These are phyloP conservation scores for Murraya paniculata DNA, from an alignment of 345 rosid genomes.

Conservation along the genomic window DNA sequence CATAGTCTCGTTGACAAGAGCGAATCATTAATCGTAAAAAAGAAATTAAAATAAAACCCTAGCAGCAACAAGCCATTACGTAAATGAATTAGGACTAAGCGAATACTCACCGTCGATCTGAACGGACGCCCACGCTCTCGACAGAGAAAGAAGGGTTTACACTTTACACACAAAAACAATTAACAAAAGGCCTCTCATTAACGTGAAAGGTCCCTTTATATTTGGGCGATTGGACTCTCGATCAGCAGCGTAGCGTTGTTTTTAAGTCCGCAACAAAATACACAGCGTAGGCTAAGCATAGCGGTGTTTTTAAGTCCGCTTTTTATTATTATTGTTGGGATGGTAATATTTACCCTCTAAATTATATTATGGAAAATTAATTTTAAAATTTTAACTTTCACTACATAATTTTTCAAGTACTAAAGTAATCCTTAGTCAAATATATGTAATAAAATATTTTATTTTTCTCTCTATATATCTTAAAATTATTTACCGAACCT, in stretches of 20 bases:
- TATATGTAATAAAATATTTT: too few relatives aligned
- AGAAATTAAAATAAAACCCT: not conserved
- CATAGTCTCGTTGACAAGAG: not conserved
- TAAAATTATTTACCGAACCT: too few relatives aligned
- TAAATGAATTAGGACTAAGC: not conserved
- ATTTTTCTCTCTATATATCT: too few relatives aligned
- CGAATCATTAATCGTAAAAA: not conserved
- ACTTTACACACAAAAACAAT: not conserved
- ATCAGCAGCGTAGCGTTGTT: slow-evolving; percentile 23
- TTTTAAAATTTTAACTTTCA: too few relatives aligned
- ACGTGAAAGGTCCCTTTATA: not conserved
- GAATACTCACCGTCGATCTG: not conserved
- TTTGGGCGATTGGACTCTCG: not conserved
- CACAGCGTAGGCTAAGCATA: too few relatives aligned
- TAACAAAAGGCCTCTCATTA: not conserved
- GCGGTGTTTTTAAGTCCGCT: not conserved
- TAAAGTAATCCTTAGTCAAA: too few relatives aligned
- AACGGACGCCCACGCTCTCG: not conserved
- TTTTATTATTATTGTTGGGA: too few relatives aligned
- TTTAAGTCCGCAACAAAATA: slow-evolving; percentile 13
- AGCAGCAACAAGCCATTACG: not conserved
- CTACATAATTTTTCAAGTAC: too few relatives aligned
- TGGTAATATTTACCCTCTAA: too few relatives aligned
- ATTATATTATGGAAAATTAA: too few relatives aligned
- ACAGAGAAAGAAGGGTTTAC: not conserved